Evolutionary conservation across 2,329 filamentous ascomycete species (phyloP).

Genomic region (Diaporthe citrichinensis): DNA sequence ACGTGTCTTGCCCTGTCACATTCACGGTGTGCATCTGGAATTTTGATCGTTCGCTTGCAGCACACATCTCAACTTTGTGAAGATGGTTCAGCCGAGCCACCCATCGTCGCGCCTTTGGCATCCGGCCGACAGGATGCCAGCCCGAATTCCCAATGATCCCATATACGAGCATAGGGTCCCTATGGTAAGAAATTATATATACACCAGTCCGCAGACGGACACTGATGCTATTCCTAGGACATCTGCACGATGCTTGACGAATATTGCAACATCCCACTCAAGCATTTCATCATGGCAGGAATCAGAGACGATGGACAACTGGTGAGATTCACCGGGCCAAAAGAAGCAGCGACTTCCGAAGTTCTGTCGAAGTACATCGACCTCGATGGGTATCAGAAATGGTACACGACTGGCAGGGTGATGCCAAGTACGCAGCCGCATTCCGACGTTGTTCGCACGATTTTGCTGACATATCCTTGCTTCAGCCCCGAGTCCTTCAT

Average conservation of each 20-base stretch:
- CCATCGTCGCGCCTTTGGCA: slow-evolving; percentile 38
- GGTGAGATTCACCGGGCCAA: slow-evolving; percentile 62
- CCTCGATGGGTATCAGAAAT: slow-evolving; percentile 38
- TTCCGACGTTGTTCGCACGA: slow-evolving; percentile 45
- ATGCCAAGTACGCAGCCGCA: slow-evolving; percentile 37
- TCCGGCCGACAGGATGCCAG: slow-evolving; percentile 37
- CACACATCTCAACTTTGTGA: slow-evolving; percentile 2
- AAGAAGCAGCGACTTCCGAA: slow-evolving; percentile 42
- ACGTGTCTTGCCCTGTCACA: slow-evolving; percentile 13
- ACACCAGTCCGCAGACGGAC: not conserved
- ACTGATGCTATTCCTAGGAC: slow-evolving; percentile 52
- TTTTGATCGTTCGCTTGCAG: slow-evolving; percentile 8
- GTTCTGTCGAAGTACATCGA: slow-evolving; percentile 46
- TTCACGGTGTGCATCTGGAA: not conserved
- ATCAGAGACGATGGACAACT: slow-evolving; percentile 63
- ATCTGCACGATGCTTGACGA: slow-evolving; percentile 67
- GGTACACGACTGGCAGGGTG: slow-evolving; percentile 39
- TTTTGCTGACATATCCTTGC: not conserved
- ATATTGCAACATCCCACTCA: slow-evolving; percentile 65
- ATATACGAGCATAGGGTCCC: slow-evolving; percentile 40
- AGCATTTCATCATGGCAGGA: slow-evolving; percentile 67
- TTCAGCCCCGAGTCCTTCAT: slow-evolving; percentile 39
- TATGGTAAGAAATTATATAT: slow-evolving; percentile 35
- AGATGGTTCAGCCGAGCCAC: slow-evolving; percentile 38
- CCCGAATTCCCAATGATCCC: slow-evolving; percentile 36